Evolutionary conservation across 2,329 filamentous ascomycete genomes (phyloP).

Genomic region (Chaetomium strumarium): DNA sequence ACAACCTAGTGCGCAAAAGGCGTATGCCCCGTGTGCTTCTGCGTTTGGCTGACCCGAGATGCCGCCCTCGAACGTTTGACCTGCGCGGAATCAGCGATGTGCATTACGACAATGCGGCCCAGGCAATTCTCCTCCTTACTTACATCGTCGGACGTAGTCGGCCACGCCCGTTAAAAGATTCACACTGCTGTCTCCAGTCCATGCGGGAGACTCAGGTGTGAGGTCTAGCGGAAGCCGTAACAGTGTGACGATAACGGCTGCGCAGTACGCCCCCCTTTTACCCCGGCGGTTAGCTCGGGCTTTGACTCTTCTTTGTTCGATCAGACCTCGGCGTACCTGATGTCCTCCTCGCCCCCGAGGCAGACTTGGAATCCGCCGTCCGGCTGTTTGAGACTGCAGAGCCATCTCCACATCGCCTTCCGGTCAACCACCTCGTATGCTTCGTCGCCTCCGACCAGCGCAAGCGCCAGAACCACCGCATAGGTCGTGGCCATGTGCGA

Average conservation of each 20-base stretch:
- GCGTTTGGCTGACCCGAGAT: slow-evolving; percentile 79
- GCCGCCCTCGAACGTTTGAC: slow-evolving; percentile 92
- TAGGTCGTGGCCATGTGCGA: slow-evolving; percentile 89
- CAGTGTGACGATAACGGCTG: slow-evolving; percentile 75
- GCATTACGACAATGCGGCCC: not conserved
- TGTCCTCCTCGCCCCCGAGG: slow-evolving; percentile 83
- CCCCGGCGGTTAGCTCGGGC: slow-evolving; percentile 1
- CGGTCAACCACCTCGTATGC: slow-evolving; percentile 74
- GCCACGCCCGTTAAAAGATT: slow-evolving; percentile 66
- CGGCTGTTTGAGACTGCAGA: slow-evolving; percentile 77
- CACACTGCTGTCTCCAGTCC: slow-evolving; percentile 54
- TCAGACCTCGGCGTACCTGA: slow-evolving; percentile 53
- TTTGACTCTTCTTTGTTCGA: not conserved
- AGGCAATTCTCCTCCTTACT: slow-evolving; percentile 31
- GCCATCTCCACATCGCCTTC: slow-evolving; percentile 82
- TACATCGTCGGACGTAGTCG: slow-evolving; percentile 76
- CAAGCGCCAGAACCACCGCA: slow-evolving; percentile 71
- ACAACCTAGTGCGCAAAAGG: slow-evolving; percentile 88
- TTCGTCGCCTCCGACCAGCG: slow-evolving; percentile 69
- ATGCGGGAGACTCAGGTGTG: slow-evolving; percentile 63
- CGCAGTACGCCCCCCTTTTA: slow-evolving; percentile 83
- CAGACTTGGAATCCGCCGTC: slow-evolving; percentile 89
- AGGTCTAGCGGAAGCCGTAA: slow-evolving; percentile 78
- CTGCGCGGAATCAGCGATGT: slow-evolving; percentile 35
- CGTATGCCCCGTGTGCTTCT: slow-evolving; percentile 94